These are phyloP conservation scores for Astragalus glycyphyllos DNA, from an alignment of 306 rosid genomes.

Conservation along the genomic window DNA sequence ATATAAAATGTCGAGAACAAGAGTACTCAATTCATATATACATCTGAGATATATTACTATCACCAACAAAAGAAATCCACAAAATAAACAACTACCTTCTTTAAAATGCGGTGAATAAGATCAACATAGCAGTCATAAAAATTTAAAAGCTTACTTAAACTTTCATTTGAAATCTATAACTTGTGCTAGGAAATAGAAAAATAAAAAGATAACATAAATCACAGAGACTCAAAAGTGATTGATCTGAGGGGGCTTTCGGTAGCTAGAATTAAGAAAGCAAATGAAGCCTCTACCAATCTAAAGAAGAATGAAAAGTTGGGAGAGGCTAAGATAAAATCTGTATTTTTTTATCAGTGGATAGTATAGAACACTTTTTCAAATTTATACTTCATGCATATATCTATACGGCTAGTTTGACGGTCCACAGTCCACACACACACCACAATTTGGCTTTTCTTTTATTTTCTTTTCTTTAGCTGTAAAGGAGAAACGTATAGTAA, in stretches of 20 bases:
- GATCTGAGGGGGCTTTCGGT: background rate
- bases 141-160: background rate
- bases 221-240: background rate
- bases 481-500: conserved; percentile 41
- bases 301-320: conserved; percentile 3
- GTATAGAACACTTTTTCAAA: no score
- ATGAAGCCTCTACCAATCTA: background rate
- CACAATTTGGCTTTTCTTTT: background rate
- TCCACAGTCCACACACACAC: conserved; percentile 37
- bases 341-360: no score
- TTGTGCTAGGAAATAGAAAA: background rate
- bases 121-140: no score
- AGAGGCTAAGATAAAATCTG: background rate
- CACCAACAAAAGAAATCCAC: no score
- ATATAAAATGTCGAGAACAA: no score
- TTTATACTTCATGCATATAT: no score
- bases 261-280: background rate
- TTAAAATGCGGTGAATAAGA: no score
- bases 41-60: no score
- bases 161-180: background rate
- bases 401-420: conserved; percentile 15
- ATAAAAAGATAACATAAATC: background rate
- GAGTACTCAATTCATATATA: no score
- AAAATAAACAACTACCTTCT: no score
- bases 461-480: background rate